Conservation (phyloP, 768 basidiomycete genomes). For the Arthromyces matolae region DNA sequence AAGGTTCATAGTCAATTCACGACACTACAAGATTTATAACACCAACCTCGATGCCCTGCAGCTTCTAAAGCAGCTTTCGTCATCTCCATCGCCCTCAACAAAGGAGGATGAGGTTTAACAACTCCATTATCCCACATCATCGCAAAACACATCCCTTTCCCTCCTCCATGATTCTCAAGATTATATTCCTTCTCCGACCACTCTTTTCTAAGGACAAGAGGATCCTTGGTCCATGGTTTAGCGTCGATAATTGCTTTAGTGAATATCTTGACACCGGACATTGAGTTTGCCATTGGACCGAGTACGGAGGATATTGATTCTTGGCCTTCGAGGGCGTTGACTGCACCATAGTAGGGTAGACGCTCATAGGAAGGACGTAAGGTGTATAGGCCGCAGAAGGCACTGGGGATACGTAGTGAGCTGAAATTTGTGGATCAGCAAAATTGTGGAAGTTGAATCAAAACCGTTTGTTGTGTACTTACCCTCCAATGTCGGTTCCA, state of each 20-base stretch:
- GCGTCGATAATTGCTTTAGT: slow-evolving; percentile 45
- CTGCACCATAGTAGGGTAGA: slow-evolving; percentile 50
- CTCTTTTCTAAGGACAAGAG: slow-evolving; percentile 42
- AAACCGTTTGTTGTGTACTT: slow-evolving; percentile 8
- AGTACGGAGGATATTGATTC: slow-evolving; percentile 55
- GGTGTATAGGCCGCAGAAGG: slow-evolving; percentile 56
- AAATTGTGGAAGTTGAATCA: not conserved
- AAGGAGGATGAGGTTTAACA: slow-evolving; percentile 48
- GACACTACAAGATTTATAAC: slow-evolving; percentile 2
- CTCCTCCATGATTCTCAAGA: slow-evolving; percentile 43
- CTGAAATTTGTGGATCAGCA: slow-evolving; percentile 23
- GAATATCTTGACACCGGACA: slow-evolving; percentile 52
- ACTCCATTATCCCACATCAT: slow-evolving; percentile 50
- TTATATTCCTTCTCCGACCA: slow-evolving; percentile 45
- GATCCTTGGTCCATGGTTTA: slow-evolving; percentile 56
- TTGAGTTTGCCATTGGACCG: slow-evolving; percentile 51
- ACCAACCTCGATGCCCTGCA: slow-evolving; percentile 46
- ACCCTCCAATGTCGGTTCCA: slow-evolving; percentile 65
- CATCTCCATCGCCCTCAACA: slow-evolving; percentile 47
- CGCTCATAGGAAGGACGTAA: slow-evolving; percentile 54
- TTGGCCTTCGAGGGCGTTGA: slow-evolving; percentile 51
- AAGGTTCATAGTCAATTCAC: not conserved
- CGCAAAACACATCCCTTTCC: slow-evolving; percentile 43
- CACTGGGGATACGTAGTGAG: slow-evolving; percentile 54
- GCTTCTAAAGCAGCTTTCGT: slow-evolving; percentile 41